These are phyloP conservation scores for Phytopythium montanum DNA, from an alignment of 352 stramenopile genomes.

Conservation along the genomic window DNA sequence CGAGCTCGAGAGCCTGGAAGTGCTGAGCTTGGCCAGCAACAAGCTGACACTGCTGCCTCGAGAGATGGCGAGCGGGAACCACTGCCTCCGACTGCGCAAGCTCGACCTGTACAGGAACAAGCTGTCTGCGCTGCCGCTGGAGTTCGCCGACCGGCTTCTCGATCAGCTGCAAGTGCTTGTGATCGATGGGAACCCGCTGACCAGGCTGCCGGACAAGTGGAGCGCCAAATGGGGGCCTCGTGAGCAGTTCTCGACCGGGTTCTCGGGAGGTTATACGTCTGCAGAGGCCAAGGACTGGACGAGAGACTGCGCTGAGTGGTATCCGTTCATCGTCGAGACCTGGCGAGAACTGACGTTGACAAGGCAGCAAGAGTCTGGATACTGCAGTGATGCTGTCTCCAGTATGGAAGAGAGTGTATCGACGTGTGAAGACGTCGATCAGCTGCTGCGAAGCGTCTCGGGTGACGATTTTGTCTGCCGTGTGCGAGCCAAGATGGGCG, in stretches of 20 bases:
- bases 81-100: slow-evolving; percentile 34
- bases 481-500: slow-evolving; percentile 28
- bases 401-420: neutral
- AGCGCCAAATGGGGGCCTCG: slow-evolving; percentile 50
- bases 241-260: slow-evolving; percentile 48
- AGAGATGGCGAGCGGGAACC: slow-evolving; percentile 24
- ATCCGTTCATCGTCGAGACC: slow-evolving; percentile 42
- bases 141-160: slow-evolving; percentile 42
- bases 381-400: neutral
- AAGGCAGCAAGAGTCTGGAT: neutral
- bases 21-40: slow-evolving; percentile 53
- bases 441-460: neutral
- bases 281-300: slow-evolving; percentile 52
- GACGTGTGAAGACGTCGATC: neutral
- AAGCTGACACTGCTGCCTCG: slow-evolving; percentile 37
- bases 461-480: slow-evolving; percentile 43
- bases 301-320: slow-evolving; percentile 37
- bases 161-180: slow-evolving; percentile 51
- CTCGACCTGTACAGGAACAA: slow-evolving; percentile 66
- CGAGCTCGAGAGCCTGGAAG: slow-evolving; percentile 37
- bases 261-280: slow-evolving; percentile 47
- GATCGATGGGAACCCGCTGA: slow-evolving; percentile 54
- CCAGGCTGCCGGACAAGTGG: slow-evolving; percentile 55
- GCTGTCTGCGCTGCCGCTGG: slow-evolving; percentile 45
- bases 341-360: slow-evolving; percentile 28